Base-by-base conservation (phyloP, 768 basidiomycete species). In the Pisolithus albus region DNA sequence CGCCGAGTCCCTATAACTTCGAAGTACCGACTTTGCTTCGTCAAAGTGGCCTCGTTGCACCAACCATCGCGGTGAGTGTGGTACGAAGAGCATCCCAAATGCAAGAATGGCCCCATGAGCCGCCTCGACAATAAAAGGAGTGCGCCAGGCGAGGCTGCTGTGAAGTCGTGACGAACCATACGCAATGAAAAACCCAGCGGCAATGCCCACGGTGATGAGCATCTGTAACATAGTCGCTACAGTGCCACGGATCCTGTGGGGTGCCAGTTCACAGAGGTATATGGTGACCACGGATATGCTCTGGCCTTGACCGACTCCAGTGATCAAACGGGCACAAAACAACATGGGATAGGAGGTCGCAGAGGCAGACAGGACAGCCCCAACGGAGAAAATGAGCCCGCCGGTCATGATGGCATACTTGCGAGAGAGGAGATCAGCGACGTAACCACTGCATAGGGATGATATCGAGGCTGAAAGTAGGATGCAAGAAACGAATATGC, bases 231-330 rank as follows among this genome's bases (percentile, higher is more conserved):
- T 63, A 10, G 70, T 66, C 19, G 73, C 68, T 13, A 73, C 65
- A 7, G 70, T 66, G 1, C 75, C 74, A 28, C 76, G 70, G 11
- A 73, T 65, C 34, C 64, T 59, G 8, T 67, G 59, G 2, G 75
- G 74, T n/a, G 75, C 68, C 19, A 75, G 72, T 56, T 77, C 75
- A 50, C 68, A 67, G 1, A 66, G 60, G 48, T 72, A 72, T 30
- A 70, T 67, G 1, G 72, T 74, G 47, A 71, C 65, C 7, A 73
- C 68, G 1, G 72, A 72, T 40, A 75, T 64, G 55, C 74, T 74
- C 11, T 77, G 60, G 13, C 76, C 76, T 56, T 77, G 70, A n/a
- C 73, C 75, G 1, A 72, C 54, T 0, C 77, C 78, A 1, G 75
- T 71, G 43, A 79, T 60, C 18, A 74, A 69, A 10, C 78, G 65